phyloP scores from a whole-genome alignment of 139 green algal species.

The Haematococcus sp. region DNA sequence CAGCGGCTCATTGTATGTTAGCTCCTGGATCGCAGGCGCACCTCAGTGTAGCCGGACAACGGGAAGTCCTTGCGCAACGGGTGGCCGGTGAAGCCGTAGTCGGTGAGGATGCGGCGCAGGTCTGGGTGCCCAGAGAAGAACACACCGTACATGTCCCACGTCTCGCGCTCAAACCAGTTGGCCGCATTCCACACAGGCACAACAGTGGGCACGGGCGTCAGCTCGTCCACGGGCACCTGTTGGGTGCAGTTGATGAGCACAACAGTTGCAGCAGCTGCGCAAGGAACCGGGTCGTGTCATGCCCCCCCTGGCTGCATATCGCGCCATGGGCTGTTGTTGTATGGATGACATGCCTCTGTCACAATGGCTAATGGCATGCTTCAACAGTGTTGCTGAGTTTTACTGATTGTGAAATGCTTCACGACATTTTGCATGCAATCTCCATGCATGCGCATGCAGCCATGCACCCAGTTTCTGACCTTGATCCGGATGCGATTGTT shows the following conservation, averaged over 20 bases:
- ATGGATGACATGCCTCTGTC: not conserved
- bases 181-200: conserved; percentile 33
- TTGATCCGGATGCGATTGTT: conserved; percentile 68
- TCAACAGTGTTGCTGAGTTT: not conserved
- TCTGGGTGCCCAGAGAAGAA: conserved; percentile 86
- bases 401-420: too few species aligned
- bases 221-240: conserved; percentile 56
- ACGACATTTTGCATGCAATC: not conserved
- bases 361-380: not conserved
- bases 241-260: not conserved
- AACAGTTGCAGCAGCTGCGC: too few species aligned
- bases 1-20: too few species aligned
- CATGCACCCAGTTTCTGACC: conserved; percentile 1
- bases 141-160: conserved; percentile 91
- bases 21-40: too few species aligned
- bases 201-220: conserved; percentile 57
- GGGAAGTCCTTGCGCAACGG: conserved; percentile 91
- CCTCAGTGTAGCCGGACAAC: conserved; percentile 80
- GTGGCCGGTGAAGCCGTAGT: conserved; percentile 89
- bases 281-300: too few species aligned
- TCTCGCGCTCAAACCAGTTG: conserved; percentile 80
- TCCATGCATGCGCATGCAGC: conserved; percentile 1
- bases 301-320: too few species aligned
- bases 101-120: conserved; percentile 84
- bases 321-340: too few species aligned